A percentile compares a stretch with the other conserved stretches of the same genome.
Conservation (phyloP, 192 early-diverging fungal genomes). For the Podila epicladia region DNA sequence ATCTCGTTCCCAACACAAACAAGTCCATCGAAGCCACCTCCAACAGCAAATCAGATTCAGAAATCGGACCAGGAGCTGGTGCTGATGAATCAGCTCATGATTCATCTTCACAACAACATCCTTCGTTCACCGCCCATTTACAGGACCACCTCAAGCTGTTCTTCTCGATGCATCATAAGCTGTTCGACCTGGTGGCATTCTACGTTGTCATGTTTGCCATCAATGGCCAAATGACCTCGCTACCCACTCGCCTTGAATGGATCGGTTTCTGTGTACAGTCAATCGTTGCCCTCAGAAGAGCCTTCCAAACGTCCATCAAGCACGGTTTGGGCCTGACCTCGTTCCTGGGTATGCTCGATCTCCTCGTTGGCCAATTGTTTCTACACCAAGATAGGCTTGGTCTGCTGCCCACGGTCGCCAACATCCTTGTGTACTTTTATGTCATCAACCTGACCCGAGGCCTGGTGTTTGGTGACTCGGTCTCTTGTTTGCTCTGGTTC, state of each 20-base stretch:
- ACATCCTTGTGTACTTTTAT: slow-evolving; percentile 51
- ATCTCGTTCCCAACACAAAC: not conserved
- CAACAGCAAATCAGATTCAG: not conserved
- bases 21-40: not conserved
- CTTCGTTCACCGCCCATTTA: slow-evolving; percentile 11
- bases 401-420: slow-evolving; percentile 49
- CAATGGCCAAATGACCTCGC: slow-evolving; percentile 50
- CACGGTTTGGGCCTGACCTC: slow-evolving; percentile 44
- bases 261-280: slow-evolving; percentile 50
- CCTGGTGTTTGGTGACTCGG: slow-evolving; percentile 47
- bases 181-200: slow-evolving; percentile 48
- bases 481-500: slow-evolving; percentile 45
- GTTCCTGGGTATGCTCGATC: slow-evolving; percentile 49
- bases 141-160: slow-evolving; percentile 46
- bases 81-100: not conserved
- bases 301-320: slow-evolving; percentile 50
- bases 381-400: slow-evolving; percentile 44
- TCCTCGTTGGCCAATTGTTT: slow-evolving; percentile 46
- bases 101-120: not conserved
- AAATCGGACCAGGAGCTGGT: not conserved
- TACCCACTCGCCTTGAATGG: slow-evolving; percentile 51
- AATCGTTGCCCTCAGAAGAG: slow-evolving; percentile 35
- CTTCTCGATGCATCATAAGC: slow-evolving; percentile 49
- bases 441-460: slow-evolving; percentile 50
- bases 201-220: slow-evolving; percentile 55